phyloP scores from a whole-genome alignment of 306 rosid genomes.

The Cicer arietinum region DNA sequence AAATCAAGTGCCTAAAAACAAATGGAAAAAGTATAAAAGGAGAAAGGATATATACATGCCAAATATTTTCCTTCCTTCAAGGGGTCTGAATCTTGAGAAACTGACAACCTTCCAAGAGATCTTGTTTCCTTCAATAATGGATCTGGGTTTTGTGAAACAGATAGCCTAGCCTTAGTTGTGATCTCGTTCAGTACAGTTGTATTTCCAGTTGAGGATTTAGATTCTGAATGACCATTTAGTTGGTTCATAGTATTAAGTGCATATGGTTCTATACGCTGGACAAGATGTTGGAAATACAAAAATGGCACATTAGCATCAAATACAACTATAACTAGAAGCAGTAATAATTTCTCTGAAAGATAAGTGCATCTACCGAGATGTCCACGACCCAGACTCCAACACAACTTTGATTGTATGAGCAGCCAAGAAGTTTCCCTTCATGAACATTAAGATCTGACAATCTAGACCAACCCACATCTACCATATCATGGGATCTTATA shows the following conservation, averaged over 20 bases:
- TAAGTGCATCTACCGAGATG: constrained; percentile 72
- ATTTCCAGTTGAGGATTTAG: constrained; percentile 78
- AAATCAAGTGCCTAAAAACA: constrained; percentile 13
- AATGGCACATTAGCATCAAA: constrained; percentile 40
- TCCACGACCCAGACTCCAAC: constrained; percentile 99
- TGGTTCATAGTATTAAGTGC: constrained; percentile 64
- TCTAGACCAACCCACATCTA: constrained; percentile 97
- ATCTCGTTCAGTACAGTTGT: constrained; percentile 66
- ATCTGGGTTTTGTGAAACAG: constrained; percentile 85
- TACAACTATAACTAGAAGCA: constrained; percentile 41
- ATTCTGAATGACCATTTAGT: constrained; percentile 80
- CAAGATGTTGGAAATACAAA: constrained; percentile 45
- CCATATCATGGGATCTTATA: constrained; percentile 85
- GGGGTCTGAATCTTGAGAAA: constrained; percentile 88
- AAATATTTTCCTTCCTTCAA: constrained; percentile 76
- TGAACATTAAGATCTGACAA: constrained; percentile 97
- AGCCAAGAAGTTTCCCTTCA: constrained; percentile 98
- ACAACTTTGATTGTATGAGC: constrained; percentile 97
- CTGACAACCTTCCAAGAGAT: constrained; percentile 87
- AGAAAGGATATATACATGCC: constrained; percentile 69
- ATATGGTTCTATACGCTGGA: constrained; percentile 92
- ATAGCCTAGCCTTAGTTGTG: constrained; percentile 62
- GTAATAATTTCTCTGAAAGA: constrained; percentile 11
- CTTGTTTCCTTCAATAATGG: constrained; percentile 78
- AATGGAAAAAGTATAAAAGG: constrained; percentile 7